These are phyloP conservation scores for Coemansia sp. DNA, from an alignment of 192 early-diverging fungal genomes.

Conservation along the genomic window DNA sequence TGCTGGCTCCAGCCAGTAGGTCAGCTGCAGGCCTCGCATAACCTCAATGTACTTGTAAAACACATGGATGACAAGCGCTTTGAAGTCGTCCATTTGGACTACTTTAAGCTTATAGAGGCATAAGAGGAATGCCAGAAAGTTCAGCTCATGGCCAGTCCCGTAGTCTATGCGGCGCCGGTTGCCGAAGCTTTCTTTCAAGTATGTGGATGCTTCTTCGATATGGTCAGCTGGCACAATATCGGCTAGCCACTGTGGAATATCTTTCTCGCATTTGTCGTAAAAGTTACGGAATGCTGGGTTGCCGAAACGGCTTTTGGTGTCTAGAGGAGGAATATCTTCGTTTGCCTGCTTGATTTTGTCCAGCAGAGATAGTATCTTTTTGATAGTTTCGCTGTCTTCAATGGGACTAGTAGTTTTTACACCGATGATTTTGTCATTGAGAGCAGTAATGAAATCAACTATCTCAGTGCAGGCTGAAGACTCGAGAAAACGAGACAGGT, in stretches of 20 bases:
- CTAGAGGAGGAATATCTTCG: conserved; percentile 68
- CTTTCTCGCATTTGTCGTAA: conserved; percentile 66
- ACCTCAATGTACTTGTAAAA: conserved; percentile 81
- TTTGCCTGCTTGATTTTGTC: conserved; percentile 61
- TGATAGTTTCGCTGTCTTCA: conserved; percentile 55
- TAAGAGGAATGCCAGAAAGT: conserved; percentile 82
- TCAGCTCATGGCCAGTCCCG: conserved; percentile 95
- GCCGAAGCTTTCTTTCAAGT: conserved; percentile 84
- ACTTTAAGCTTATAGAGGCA: conserved; percentile 76
- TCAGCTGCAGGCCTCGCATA: conserved; percentile 86
- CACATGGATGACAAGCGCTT: conserved; percentile 72
- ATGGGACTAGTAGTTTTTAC: conserved; percentile 57
- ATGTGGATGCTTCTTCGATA: conserved; percentile 65
- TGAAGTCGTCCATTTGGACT: conserved; percentile 65
- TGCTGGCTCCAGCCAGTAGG: conserved; percentile 96
- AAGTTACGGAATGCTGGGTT: conserved; percentile 92
- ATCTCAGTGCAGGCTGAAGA: conserved; percentile 64
- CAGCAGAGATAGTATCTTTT: conserved; percentile 63
- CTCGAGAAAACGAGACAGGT: conserved; percentile 72
- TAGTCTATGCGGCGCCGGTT: conserved; percentile 93
- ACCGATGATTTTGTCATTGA: conserved; percentile 76
- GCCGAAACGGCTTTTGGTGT: conserved; percentile 83
- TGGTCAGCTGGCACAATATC: conserved; percentile 41
- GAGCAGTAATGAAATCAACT: conserved; percentile 64
- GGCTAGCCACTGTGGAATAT: conserved; percentile 35